Conservation (phyloP, 1,284 basidiomycete species). For the Rhodotorula sp. region DNA sequence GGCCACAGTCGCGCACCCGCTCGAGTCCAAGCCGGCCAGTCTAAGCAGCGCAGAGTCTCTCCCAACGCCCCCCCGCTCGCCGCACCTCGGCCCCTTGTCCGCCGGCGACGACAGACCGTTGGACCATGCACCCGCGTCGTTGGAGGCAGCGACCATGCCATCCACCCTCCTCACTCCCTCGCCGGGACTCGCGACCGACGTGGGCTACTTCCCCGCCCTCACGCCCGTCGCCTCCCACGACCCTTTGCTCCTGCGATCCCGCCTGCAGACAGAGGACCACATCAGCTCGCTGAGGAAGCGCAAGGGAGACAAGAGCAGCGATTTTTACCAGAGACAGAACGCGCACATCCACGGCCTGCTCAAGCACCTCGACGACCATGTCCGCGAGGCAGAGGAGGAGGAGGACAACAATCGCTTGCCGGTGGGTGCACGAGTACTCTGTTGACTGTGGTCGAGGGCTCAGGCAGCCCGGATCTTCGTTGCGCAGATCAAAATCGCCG, state of each 20-base stretch:
- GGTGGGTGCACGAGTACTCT: slow-evolving; percentile 52
- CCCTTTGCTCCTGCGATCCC: slow-evolving; percentile 40
- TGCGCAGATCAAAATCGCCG: slow-evolving; percentile 60
- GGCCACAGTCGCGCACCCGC: slow-evolving; percentile 1
- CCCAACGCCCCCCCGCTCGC: slow-evolving; percentile 26
- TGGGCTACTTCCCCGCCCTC: slow-evolving; percentile 22
- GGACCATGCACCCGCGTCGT: not conserved
- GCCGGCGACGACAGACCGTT: not conserved
- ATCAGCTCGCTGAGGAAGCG: slow-evolving; percentile 61
- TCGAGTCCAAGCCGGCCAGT: not conserved
- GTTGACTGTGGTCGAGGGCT: not conserved
- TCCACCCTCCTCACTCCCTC: not conserved
- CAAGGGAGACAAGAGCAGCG: slow-evolving; percentile 52
- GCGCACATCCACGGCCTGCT: slow-evolving; percentile 77
- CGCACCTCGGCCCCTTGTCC: not conserved
- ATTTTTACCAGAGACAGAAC: slow-evolving; percentile 74
- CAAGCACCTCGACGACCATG: slow-evolving; percentile 84
- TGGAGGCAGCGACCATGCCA: not conserved
- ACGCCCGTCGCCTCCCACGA: slow-evolving; percentile 23
- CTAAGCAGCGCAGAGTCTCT: slow-evolving; percentile 16
- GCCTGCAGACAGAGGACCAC: slow-evolving; percentile 59
- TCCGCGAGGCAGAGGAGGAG: slow-evolving; percentile 65
- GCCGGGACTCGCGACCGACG: slow-evolving; percentile 3
- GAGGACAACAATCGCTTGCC: slow-evolving; percentile 64
- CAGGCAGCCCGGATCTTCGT: too few species aligned